A percentile compares a stretch with the other conserved stretches of the same genome.
Evolutionary conservation across 805 yeast species (phyloP).

Genomic region (Pichia occidentalis): DNA sequence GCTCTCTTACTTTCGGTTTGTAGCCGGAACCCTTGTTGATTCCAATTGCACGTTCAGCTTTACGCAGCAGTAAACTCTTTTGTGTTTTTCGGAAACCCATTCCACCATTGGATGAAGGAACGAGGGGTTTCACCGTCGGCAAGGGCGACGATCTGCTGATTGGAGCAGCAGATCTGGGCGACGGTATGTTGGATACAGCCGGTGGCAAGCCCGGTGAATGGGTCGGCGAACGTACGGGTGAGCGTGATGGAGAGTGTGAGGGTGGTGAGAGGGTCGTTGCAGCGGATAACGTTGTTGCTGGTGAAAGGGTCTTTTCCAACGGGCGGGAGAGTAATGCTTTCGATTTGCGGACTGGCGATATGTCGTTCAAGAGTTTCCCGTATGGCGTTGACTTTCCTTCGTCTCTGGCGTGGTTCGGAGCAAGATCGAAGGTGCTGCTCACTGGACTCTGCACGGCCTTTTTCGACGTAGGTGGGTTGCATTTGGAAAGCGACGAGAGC

Average conservation of each 20-base stretch:
- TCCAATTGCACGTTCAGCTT: constrained; percentile 19
- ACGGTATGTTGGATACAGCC: too few species aligned
- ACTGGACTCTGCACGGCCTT: too few species aligned
- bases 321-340: not conserved
- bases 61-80: constrained; percentile 19
- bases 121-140: not conserved
- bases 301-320: constrained; percentile 4
- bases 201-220: too few species aligned
- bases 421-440: too few species aligned
- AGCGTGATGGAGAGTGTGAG: constrained; percentile 1
- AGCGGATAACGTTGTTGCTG: not conserved
- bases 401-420: too few species aligned
- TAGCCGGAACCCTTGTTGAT: constrained; percentile 5
- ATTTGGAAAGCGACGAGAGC: too few species aligned
- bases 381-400: constrained; percentile 7
- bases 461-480: too few species aligned
- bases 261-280: not conserved
- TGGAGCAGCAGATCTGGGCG: not conserved
- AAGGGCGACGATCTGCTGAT: too few species aligned
- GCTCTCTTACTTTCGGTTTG: not conserved
- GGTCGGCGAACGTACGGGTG: too few species aligned
- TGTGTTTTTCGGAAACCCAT: constrained; percentile 12
- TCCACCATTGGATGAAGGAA: constrained; percentile 9
- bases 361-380: constrained; percentile 5
- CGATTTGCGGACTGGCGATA: constrained; percentile 14